Percentiles rank a stretch among this genome's conserved stretches.
These are phyloP conservation scores for Astrothelium subdiscretum DNA, from an alignment of 495 filamentous ascomycete species.

Conservation along the genomic window DNA sequence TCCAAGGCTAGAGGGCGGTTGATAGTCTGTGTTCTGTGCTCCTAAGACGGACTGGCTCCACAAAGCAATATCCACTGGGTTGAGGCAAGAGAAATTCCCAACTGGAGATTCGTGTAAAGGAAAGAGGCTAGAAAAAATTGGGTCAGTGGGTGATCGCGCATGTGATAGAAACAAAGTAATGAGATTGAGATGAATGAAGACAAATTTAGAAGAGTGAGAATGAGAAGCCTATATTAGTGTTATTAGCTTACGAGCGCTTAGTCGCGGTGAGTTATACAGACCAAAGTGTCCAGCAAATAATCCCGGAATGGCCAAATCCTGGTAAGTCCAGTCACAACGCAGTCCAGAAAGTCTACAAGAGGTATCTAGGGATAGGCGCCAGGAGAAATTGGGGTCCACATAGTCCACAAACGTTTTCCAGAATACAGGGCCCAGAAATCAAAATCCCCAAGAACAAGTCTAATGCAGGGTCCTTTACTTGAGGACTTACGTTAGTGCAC, in stretches of 20 bases:
- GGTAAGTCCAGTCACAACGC: background rate
- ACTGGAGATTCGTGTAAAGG: background rate
- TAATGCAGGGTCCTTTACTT: background rate
- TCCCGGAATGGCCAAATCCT: background rate
- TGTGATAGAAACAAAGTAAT: background rate
- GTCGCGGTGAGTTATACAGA: background rate
- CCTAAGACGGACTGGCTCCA: conserved; percentile 1
- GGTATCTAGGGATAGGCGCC: background rate
- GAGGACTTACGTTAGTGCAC: background rate
- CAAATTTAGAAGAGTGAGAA: background rate
- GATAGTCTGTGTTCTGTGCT: background rate
- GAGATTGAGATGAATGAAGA: background rate
- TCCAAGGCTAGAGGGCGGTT: background rate
- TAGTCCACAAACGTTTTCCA: background rate
- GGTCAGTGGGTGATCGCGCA: background rate
- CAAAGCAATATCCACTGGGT: background rate
- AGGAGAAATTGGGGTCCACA: background rate
- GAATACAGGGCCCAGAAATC: background rate
- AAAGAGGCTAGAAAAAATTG: background rate
- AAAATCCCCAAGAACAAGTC: background rate
- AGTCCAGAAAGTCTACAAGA: background rate
- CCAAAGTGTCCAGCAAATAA: background rate
- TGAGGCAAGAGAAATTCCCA: background rate
- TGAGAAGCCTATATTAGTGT: background rate
- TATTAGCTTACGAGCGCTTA: background rate